These are phyloP conservation scores for Kluyveromyces siamensis DNA, from an alignment of 805 yeast genomes.

Conservation along the genomic window DNA sequence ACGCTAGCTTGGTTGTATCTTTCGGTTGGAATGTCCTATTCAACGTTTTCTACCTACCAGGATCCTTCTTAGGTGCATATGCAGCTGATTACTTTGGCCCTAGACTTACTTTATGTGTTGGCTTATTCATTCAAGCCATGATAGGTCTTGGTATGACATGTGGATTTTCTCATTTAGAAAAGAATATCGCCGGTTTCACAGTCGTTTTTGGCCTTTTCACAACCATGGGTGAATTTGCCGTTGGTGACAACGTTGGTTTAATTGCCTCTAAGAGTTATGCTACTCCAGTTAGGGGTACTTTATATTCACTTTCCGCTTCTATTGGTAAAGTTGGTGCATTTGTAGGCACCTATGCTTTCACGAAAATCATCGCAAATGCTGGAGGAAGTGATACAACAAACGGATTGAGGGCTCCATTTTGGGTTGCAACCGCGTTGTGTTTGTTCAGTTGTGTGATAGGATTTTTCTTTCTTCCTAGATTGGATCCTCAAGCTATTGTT, in stretches of 20 bases:
- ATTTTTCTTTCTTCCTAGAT: constrained; percentile 63
- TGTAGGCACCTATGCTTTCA: constrained; percentile 83
- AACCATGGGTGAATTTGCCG: constrained; percentile 87
- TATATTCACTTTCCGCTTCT: constrained; percentile 88
- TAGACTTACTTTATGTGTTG: constrained; percentile 61
- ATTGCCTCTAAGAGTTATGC: constrained; percentile 81
- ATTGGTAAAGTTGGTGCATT: constrained; percentile 89
- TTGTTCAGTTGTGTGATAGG: constrained; percentile 62
- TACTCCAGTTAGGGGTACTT: constrained; percentile 82
- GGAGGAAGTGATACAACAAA: constrained; percentile 41
- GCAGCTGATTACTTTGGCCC: constrained; percentile 90
- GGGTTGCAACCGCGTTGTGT: constrained; percentile 71
- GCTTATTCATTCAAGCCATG: constrained; percentile 64
- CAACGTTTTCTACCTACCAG: constrained; percentile 84
- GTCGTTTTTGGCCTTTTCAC: constrained; percentile 84
- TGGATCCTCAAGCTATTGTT: constrained; percentile 75
- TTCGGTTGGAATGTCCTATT: constrained; percentile 92
- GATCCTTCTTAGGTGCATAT: constrained; percentile 79
- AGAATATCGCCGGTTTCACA: constrained; percentile 67
- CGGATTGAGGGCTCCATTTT: constrained; percentile 73
- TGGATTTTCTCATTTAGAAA: constrained; percentile 42
- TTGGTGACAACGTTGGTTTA: constrained; percentile 87
- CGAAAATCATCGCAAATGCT: constrained; percentile 56
- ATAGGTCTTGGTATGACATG: constrained; percentile 84
- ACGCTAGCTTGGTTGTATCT: constrained; percentile 54